A percentile compares a stretch with the other conserved stretches of the same genome.
These are phyloP conservation scores for Paspalum notatum DNA, from an alignment of 176 grass and related monocot genomes.

Conservation along the genomic window DNA sequence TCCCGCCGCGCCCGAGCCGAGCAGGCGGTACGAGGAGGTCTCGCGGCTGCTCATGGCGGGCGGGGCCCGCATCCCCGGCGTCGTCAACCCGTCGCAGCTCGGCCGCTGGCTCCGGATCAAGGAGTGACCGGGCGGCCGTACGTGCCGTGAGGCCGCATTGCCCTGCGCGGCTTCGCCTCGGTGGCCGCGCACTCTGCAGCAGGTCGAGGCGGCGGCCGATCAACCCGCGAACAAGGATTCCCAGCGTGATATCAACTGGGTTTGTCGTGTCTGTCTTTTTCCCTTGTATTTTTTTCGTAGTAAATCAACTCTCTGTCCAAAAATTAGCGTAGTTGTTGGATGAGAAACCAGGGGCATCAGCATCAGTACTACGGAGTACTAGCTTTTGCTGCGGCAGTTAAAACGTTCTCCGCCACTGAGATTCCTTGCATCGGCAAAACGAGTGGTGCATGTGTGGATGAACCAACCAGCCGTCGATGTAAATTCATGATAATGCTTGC, in stretches of 20 bases:
- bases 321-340: slow-evolving; percentile 11
- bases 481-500: not conserved
- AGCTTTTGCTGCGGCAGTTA: not conserved
- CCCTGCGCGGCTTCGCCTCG: slow-evolving; percentile 5
- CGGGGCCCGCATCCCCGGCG: slow-evolving; percentile 56
- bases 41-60: slow-evolving; percentile 64
- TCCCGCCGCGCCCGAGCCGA: slow-evolving; percentile 21
- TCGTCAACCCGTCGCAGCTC: slow-evolving; percentile 85
- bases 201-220: not conserved
- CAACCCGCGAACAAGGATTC: not conserved
- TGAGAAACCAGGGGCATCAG: not conserved
- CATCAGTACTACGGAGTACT: not conserved
- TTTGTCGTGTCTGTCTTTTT: not conserved
- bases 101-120: slow-evolving; percentile 74
- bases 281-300: not conserved
- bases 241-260: not conserved
- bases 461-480: slow-evolving; percentile 5
- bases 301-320: not conserved
- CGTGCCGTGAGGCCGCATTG: slow-evolving; percentile 11
- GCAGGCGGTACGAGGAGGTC: slow-evolving; percentile 52
- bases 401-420: not conserved
- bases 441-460: not conserved
- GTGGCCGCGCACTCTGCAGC: not conserved
- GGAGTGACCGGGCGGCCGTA: slow-evolving; percentile 27
- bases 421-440: not conserved